phyloP scores from a whole-genome alignment of 768 basidiomycete species.

The Porpolomopsis calyptriformis region DNA sequence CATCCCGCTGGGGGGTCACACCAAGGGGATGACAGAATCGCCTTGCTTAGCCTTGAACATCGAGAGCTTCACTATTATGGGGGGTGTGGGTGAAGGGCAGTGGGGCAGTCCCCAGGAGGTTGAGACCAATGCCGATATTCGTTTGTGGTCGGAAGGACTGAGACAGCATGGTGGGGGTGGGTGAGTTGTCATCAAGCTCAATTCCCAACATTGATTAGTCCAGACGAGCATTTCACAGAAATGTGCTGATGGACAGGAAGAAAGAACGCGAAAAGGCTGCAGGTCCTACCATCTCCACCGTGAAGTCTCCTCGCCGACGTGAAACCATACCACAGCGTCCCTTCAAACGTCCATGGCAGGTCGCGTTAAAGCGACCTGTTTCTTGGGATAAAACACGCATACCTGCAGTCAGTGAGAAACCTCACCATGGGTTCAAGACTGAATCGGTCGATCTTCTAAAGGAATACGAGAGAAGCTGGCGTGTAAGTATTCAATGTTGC shows the following conservation, averaged over 20 bases:
- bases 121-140: slow-evolving; percentile 30
- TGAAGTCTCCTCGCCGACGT: neutral
- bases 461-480: slow-evolving; percentile 7
- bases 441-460: slow-evolving; percentile 5
- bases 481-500: slow-evolving; percentile 4
- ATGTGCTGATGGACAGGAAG: slow-evolving; percentile 37
- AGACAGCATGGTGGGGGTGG: slow-evolving; percentile 48
- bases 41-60: slow-evolving; percentile 47
- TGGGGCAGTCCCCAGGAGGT: slow-evolving; percentile 45
- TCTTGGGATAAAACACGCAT: neutral
- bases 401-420: neutral
- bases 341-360: neutral
- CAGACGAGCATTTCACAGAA: slow-evolving; percentile 18
- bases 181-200: slow-evolving; percentile 28
- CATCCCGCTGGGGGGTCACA: slow-evolving; percentile 35
- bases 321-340: neutral
- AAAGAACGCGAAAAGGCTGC: slow-evolving; percentile 16
- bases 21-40: slow-evolving; percentile 28
- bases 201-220: neutral
- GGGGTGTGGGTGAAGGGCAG: slow-evolving; percentile 31
- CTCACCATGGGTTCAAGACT: slow-evolving; percentile 3
- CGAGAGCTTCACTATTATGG: slow-evolving; percentile 30
- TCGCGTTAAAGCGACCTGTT: neutral
- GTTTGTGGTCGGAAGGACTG: slow-evolving; percentile 47
- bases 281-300: neutral